Conservation (phyloP, 495 filamentous ascomycete genomes). For the Penicillium flavigenum region DNA sequence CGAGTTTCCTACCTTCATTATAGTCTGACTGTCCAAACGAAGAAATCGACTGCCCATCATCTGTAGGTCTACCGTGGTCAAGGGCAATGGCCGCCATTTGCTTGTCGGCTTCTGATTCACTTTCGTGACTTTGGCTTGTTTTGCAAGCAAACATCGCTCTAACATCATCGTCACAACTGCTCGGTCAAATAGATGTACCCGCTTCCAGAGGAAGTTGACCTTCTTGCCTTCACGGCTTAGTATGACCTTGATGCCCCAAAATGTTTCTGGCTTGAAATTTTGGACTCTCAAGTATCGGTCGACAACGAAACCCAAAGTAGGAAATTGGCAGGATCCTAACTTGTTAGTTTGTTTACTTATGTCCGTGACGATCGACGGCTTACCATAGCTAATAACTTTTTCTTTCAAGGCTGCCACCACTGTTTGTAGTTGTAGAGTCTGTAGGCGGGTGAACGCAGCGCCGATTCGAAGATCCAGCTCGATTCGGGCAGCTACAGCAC, state of each 20-base stretch:
- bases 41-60: conserved; percentile 89
- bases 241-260: conserved; percentile 88
- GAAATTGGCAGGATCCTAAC: conserved; percentile 91
- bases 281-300: conserved; percentile 90
- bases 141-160: conserved; percentile 79
- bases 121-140: conserved; percentile 73
- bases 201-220: conserved; percentile 82
- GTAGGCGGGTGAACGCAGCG: conserved; percentile 85
- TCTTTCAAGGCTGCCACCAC: conserved; percentile 62
- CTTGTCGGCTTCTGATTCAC: conserved; percentile 87
- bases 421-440: conserved; percentile 69
- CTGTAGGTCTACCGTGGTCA: conserved; percentile 98
- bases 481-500: conserved; percentile 85
- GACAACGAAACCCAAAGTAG: conserved; percentile 93
- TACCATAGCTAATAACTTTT: conserved; percentile 83
- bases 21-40: conserved; percentile 76
- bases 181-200: conserved; percentile 84
- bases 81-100: conserved; percentile 88
- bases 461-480: conserved; percentile 93
- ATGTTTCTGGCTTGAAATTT: conserved; percentile 88
- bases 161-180: conserved; percentile 76
- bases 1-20: conserved; percentile 63
- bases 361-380: background rate
- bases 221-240: conserved; percentile 73
- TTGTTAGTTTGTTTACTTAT: conserved; percentile 21